Conservation (phyloP, 1,284 basidiomycete species). For the Puccinia coronata region DNA sequence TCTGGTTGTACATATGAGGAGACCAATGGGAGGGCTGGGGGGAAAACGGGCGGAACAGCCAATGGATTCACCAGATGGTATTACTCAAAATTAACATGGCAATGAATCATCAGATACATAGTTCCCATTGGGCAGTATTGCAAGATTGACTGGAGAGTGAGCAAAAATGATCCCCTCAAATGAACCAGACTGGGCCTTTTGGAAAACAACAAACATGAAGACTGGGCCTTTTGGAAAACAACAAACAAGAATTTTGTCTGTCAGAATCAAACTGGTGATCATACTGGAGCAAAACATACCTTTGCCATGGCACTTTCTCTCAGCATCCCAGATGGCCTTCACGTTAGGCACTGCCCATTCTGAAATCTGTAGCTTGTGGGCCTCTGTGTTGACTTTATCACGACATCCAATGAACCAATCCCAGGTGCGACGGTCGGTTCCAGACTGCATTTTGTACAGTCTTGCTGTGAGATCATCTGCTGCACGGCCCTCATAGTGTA, state of each 20-base stretch:
- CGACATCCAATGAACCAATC: no score
- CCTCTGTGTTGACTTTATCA: not conserved
- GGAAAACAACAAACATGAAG: no score
- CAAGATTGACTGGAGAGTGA: not conserved
- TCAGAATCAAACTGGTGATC: no score
- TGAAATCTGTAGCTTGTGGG: not conserved
- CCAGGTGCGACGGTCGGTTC: no score
- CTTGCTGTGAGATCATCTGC: no score
- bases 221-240: not conserved
- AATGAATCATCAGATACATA: not conserved
- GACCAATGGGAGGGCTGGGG: not conserved
- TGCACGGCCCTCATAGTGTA: not conserved
- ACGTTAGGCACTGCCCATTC: slow-evolving; percentile 6
- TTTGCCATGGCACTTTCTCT: not conserved
- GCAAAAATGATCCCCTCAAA: not conserved
- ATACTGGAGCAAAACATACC: not conserved
- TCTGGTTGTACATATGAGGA: not conserved
- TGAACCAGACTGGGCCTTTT: no score
- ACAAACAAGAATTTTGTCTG: not conserved
- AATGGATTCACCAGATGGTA: not conserved
- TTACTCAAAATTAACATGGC: not conserved
- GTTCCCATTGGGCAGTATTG: not conserved
- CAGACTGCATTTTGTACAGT: no score
- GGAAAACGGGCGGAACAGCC: not conserved
- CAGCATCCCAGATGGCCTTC: no score